These are phyloP conservation scores for Cardamine occulta DNA, from an alignment of 345 rosid genomes.

Conservation along the genomic window DNA sequence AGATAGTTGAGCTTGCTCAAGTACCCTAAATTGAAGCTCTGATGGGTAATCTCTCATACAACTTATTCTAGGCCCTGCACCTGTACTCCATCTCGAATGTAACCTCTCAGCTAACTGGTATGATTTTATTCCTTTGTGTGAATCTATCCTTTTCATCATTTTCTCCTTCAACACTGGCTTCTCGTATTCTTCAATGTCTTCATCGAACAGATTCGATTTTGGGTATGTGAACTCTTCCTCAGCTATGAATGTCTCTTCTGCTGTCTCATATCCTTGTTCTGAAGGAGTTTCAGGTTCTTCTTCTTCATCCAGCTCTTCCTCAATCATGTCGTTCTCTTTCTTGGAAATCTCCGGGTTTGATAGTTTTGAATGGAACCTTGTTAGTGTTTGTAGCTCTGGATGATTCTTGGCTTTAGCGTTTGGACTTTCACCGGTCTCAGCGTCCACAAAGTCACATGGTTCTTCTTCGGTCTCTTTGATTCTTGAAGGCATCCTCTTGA, in stretches of 20 bases:
- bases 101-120: slow-evolving; percentile 80
- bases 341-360: slow-evolving; percentile 50
- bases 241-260: slow-evolving; percentile 62
- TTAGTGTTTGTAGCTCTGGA: slow-evolving; percentile 39
- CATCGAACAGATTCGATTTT: slow-evolving; percentile 66
- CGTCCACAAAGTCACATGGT: slow-evolving; percentile 43
- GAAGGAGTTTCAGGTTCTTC: slow-evolving; percentile 45
- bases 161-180: slow-evolving; percentile 66
- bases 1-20: slow-evolving; percentile 75
- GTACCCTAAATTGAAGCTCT: slow-evolving; percentile 70
- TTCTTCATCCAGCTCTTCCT: slow-evolving; percentile 29
- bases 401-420: slow-evolving; percentile 33
- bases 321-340: slow-evolving; percentile 24
- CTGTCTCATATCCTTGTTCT: slow-evolving; percentile 77
- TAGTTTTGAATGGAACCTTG: slow-evolving; percentile 46
- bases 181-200: slow-evolving; percentile 57
- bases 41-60: slow-evolving; percentile 95
- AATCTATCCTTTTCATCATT: slow-evolving; percentile 73
- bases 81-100: slow-evolving; percentile 83
- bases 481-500: slow-evolving; percentile 39
- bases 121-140: slow-evolving; percentile 71
- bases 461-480: slow-evolving; percentile 40
- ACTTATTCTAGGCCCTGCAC: slow-evolving; percentile 94
- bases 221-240: slow-evolving; percentile 75
- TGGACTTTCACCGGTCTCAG: slow-evolving; percentile 30